Conservation (phyloP, 331 rosid genomes). For the Quercus lobata region DNA sequence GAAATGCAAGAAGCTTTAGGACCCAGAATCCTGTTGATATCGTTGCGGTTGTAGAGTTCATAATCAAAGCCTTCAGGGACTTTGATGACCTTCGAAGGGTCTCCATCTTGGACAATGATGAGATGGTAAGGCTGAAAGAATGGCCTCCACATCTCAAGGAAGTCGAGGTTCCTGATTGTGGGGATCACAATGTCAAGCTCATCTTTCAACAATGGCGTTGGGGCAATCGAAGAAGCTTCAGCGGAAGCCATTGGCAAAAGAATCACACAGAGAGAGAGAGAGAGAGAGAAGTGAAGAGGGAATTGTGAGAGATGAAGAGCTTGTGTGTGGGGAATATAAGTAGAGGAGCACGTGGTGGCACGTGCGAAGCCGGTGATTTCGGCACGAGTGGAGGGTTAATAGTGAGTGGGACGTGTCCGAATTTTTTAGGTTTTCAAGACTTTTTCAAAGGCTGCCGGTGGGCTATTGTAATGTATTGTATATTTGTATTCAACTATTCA, state of each 20-base stretch:
- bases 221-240: constrained; percentile 1
- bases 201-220: constrained; percentile 36
- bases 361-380: constrained; percentile 25
- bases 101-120: constrained; percentile 60
- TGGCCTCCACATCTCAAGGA: constrained; percentile 64
- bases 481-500: no score
- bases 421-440: constrained; percentile 26
- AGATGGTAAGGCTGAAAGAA: constrained; percentile 49
- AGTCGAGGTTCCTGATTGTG: constrained; percentile 55
- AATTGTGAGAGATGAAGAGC: neutral
- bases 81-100: constrained; percentile 44
- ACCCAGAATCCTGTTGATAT: constrained; percentile 51
- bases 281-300: neutral
- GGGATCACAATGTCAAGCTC: constrained; percentile 62
- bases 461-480: no score
- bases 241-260: constrained; percentile 23
- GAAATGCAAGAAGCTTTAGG: constrained; percentile 53
- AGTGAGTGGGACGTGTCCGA: constrained; percentile 28
- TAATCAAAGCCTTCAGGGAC: constrained; percentile 59
- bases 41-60: constrained; percentile 54
- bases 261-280: neutral
- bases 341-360: constrained; percentile 17
- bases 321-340: constrained; percentile 24
- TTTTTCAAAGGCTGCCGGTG: constrained; percentile 15
- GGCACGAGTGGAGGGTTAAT: constrained; percentile 20